Conservation (phyloP, 768 basidiomycete genomes). For the Butyriboletus loyo region DNA sequence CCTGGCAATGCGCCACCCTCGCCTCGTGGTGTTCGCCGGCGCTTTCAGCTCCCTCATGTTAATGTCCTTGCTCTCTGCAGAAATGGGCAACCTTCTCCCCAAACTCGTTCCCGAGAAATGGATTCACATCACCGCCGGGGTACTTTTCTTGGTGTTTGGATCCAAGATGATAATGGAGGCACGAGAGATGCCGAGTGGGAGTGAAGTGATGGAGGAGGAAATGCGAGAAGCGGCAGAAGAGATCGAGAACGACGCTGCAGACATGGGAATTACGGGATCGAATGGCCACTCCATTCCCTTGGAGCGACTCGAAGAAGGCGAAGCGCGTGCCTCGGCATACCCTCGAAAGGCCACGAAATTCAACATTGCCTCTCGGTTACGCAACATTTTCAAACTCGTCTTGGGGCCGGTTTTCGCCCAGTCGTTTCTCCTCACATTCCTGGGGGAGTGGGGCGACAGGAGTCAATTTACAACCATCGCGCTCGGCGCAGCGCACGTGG, state of each 20-base stretch:
- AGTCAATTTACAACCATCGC: conserved; percentile 98
- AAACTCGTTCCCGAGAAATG: conserved; percentile 69
- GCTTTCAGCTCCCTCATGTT: conserved; percentile 84
- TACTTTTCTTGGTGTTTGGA: conserved; percentile 90
- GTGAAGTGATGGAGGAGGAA: conserved; percentile 85
- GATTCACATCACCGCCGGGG: conserved; percentile 71
- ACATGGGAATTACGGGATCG: conserved; percentile 28
- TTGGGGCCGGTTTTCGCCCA: conserved; percentile 95
- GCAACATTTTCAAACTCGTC: conserved; percentile 80
- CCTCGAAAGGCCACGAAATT: conserved; percentile 18
- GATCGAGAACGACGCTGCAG: conserved; percentile 76
- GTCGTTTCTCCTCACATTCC: conserved; percentile 89
- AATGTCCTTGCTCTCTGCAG: conserved; percentile 93
- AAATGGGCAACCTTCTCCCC: conserved; percentile 88
- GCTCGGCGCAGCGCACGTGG: conserved; percentile 89
- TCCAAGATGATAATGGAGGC: conserved; percentile 87
- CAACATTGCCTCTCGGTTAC: conserved; percentile 54
- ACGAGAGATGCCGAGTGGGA: conserved; percentile 71
- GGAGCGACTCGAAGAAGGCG: conserved; percentile 75
- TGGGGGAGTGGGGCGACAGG: conserved; percentile 99
- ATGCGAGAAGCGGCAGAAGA: conserved; percentile 97
- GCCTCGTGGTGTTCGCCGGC: conserved; percentile 80
- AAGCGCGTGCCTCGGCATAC: conserved; percentile 15
- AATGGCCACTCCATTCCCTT: conserved; percentile 55
- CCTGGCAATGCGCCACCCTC: conserved; percentile 89